A percentile compares a stretch with the other conserved stretches of the same genome.
Evolutionary conservation across 495 filamentous ascomycete genomes (phyloP).

Genomic region (Sphaerosporella brunnea): DNA sequence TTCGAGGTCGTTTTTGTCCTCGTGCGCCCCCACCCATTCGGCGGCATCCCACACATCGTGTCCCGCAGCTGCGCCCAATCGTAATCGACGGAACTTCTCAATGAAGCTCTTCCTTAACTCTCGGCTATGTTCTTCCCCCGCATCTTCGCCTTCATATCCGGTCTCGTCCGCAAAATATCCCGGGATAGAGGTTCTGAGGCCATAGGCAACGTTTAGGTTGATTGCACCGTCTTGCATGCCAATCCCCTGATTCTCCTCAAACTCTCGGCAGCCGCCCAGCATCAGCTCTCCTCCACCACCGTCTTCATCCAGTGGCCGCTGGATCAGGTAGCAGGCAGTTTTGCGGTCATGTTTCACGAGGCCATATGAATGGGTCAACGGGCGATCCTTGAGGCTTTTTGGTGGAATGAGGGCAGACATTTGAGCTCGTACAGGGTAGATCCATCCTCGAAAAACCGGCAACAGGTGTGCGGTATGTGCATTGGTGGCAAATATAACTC

Average conservation of each 20-base stretch:
- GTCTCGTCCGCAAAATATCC: slow-evolving; percentile 26
- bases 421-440: slow-evolving; percentile 59
- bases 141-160: slow-evolving; percentile 27
- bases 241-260: slow-evolving; percentile 33
- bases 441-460: slow-evolving; percentile 46
- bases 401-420: slow-evolving; percentile 50
- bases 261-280: slow-evolving; percentile 43
- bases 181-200: slow-evolving; percentile 28
- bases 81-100: slow-evolving; percentile 25
- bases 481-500: slow-evolving; percentile 63
- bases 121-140: slow-evolving; percentile 11
- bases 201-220: slow-evolving; percentile 35
- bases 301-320: slow-evolving; percentile 36
- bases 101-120: slow-evolving; percentile 26
- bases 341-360: slow-evolving; percentile 36
- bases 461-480: slow-evolving; percentile 58
- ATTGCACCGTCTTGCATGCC: slow-evolving; percentile 41
- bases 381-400: slow-evolving; percentile 24
- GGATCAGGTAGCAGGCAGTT: slow-evolving; percentile 57
- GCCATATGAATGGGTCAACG: slow-evolving; percentile 39
- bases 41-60: slow-evolving; percentile 19
- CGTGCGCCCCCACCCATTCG: slow-evolving; percentile 9
- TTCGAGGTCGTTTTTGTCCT: neutral
- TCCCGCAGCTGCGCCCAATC: slow-evolving; percentile 10
- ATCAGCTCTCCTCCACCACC: slow-evolving; percentile 41